These are phyloP conservation scores for Tetracentron sinense DNA, from an alignment of 164 flowering plant genomes.

Conservation along the genomic window DNA sequence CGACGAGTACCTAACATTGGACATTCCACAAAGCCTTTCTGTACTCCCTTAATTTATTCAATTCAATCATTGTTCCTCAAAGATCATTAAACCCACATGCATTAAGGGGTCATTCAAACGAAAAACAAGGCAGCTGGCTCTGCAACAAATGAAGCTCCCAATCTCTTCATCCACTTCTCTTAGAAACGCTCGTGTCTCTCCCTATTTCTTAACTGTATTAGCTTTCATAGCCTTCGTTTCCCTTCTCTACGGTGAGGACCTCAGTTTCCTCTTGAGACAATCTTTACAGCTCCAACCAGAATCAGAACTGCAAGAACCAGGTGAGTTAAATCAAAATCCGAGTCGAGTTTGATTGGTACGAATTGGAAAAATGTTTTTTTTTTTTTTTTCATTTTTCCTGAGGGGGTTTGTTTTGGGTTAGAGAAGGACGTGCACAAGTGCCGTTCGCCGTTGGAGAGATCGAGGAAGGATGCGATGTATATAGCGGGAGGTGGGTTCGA, in stretches of 20 bases:
- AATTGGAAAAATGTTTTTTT: no score
- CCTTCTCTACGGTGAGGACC: constrained; percentile 52
- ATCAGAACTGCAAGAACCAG: constrained; percentile 2
- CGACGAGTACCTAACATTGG: no score
- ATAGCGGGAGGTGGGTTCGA: constrained; percentile 72
- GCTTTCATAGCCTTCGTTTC: constrained; percentile 60
- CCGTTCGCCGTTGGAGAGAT: constrained; percentile 65
- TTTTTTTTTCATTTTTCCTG: no score
- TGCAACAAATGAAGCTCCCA: constrained; percentile 53
- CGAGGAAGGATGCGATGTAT: constrained; percentile 70
- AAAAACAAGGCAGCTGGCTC: no score
- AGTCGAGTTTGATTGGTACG: no score
- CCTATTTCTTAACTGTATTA: constrained; percentile 46
- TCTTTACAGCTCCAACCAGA: constrained; percentile 16
- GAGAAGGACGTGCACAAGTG: constrained; percentile 41
- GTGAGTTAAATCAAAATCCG: no score
- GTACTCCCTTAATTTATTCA: no score
- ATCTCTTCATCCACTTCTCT: constrained; percentile 20
- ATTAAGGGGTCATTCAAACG: no score
- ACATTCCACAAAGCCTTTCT: no score
- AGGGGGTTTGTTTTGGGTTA: constrained; percentile 13
- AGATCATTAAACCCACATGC: no score
- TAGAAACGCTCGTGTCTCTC: constrained; percentile 49
- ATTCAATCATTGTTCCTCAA: no score
- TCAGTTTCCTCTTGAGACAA: constrained; percentile 41